These are phyloP conservation scores for Zymoseptoria ardabiliae DNA, from an alignment of 2,329 filamentous ascomycete species.

Conservation along the genomic window DNA sequence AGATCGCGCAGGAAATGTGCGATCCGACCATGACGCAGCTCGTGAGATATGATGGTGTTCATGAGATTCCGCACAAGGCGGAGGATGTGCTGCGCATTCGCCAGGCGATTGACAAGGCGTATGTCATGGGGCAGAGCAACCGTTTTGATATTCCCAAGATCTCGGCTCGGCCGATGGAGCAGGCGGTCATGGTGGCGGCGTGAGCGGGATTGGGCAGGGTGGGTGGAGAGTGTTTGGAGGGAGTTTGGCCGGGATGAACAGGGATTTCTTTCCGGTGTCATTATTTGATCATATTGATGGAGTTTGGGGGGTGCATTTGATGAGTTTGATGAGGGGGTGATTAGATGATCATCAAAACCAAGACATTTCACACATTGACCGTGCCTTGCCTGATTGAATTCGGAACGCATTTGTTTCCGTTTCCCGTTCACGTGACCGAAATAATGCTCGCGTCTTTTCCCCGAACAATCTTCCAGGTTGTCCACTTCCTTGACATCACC, in stretches of 20 bases:
- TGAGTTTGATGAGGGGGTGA: not conserved
- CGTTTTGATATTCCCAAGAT: not conserved
- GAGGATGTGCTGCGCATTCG: not conserved
- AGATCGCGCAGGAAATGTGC: constrained; percentile 2
- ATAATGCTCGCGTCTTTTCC: too few relatives aligned
- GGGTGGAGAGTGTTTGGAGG: too few relatives aligned
- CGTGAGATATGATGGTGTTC: constrained; percentile 1
- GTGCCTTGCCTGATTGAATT: too few relatives aligned
- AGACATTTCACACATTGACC: too few relatives aligned
- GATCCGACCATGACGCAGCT: constrained; percentile 1
- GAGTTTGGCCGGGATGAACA: not conserved
- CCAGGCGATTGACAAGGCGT: constrained; percentile 3
- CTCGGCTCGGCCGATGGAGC: not conserved
- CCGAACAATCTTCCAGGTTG: too few relatives aligned
- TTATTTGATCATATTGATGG: not conserved
- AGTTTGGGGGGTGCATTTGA: not conserved
- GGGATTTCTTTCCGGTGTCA: not conserved
- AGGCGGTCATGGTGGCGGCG: not conserved
- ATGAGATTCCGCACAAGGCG: not conserved
- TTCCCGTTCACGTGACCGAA: too few relatives aligned
- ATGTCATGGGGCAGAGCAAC: not conserved
- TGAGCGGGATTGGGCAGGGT: not conserved
- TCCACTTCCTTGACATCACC: too few relatives aligned
- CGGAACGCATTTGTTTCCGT: too few relatives aligned
- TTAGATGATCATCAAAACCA: too few relatives aligned